Evolutionary conservation across 352 stramenopile genomes (phyloP).

Genomic region (Hyaloperonospora brassicae): DNA sequence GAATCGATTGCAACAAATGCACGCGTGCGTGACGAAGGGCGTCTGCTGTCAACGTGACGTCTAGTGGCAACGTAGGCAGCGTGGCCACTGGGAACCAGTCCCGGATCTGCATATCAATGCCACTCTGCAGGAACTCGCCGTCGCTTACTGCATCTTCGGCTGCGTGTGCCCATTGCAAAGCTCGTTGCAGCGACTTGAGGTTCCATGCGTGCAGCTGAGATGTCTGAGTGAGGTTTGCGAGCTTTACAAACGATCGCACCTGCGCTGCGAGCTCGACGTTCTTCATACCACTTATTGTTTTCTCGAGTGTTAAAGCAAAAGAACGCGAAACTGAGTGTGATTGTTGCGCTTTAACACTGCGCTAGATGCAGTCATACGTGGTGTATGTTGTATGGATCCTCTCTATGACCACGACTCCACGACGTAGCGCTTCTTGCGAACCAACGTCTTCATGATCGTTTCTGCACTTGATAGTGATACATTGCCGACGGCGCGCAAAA

Average conservation of each 20-base stretch:
- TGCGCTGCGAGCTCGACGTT: conserved; percentile 19
- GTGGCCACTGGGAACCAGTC: conserved; percentile 31
- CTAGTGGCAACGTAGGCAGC: conserved; percentile 32
- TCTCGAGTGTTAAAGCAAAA: too few relatives aligned
- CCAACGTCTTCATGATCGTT: conserved; percentile 67
- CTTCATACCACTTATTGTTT: conserved; percentile 3
- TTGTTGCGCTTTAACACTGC: too few relatives aligned
- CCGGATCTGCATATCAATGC: conserved; percentile 21
- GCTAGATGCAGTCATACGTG: too few relatives aligned
- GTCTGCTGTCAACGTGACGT: conserved; percentile 9
- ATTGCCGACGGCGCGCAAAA: conserved; percentile 68
- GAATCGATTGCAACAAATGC: conserved; percentile 35
- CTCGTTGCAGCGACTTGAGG: conserved; percentile 35
- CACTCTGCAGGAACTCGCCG: conserved; percentile 7
- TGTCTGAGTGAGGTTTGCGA: conserved; percentile 46
- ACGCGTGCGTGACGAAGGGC: conserved; percentile 18
- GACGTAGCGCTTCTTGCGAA: conserved; percentile 75
- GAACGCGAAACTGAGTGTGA: too few relatives aligned
- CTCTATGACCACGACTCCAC: conserved; percentile 80
- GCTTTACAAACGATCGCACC: conserved; percentile 34
- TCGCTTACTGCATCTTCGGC: conserved; percentile 27
- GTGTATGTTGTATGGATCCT: background rate
- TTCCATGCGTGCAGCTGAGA: conserved; percentile 47
- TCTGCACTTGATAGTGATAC: conserved; percentile 59
- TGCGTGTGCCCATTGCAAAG: conserved; percentile 34